Evolutionary conservation across 2,329 filamentous ascomycete genomes (phyloP).

Genomic region (Hymenoscyphus repandus): DNA sequence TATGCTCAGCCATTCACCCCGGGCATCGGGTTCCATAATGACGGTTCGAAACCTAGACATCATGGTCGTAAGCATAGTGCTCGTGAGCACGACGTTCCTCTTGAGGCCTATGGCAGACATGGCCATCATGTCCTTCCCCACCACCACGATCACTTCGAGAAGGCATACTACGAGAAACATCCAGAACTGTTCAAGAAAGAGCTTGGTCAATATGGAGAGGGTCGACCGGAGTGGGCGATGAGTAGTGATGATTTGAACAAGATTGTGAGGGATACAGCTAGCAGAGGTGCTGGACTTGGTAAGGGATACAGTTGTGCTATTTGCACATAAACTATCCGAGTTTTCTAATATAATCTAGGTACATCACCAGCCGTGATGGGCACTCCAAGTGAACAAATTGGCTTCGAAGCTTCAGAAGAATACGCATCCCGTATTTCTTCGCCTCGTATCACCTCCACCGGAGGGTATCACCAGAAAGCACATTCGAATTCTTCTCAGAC

Average conservation of each 20-base stretch:
- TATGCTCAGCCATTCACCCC: slow-evolving; percentile 21
- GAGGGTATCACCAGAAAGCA: slow-evolving; percentile 31
- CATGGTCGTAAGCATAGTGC: slow-evolving; percentile 70
- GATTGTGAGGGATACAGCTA: slow-evolving; percentile 69
- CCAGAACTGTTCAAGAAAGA: slow-evolving; percentile 77
- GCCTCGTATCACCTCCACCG: slow-evolving; percentile 47
- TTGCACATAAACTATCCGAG: slow-evolving; percentile 17
- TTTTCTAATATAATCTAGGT: slow-evolving; percentile 44
- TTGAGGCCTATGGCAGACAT: slow-evolving; percentile 83
- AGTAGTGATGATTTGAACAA: slow-evolving; percentile 87
- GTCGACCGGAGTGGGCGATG: slow-evolving; percentile 69
- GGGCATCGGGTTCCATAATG: slow-evolving; percentile 47
- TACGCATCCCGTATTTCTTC: slow-evolving; percentile 72
- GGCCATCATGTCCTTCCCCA: slow-evolving; percentile 72
- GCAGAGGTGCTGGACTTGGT: slow-evolving; percentile 47
- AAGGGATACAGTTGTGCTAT: slow-evolving; percentile 32
- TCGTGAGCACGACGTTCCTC: slow-evolving; percentile 66
- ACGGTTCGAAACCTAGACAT: slow-evolving; percentile 45
- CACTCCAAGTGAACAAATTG: slow-evolving; percentile 86
- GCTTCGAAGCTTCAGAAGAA: slow-evolving; percentile 80
- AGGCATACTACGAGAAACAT: slow-evolving; percentile 89
- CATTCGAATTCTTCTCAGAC: slow-evolving; percentile 41
- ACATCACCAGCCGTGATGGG: slow-evolving; percentile 57
- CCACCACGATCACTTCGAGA: slow-evolving; percentile 81
- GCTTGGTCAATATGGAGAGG: slow-evolving; percentile 51